Evolutionary conservation across 192 early-diverging fungal genomes (phyloP), one percentile per base, ranked within the genome.

Genomic region (Podila horticola): DNA sequence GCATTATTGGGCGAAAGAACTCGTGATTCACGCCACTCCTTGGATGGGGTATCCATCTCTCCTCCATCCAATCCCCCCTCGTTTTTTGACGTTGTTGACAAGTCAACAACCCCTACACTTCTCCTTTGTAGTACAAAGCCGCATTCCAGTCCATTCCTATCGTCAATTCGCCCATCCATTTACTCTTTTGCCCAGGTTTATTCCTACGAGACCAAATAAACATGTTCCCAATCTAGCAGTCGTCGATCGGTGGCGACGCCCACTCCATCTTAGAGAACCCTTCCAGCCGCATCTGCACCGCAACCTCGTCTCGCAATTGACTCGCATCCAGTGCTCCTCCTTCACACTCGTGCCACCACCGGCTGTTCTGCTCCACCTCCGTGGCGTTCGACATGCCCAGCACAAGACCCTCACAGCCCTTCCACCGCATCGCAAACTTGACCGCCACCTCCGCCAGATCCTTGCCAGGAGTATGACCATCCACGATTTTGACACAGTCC

Each of bases 401-500:
- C 2, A 90, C 83, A 8, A 87, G 84, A n/a, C 74, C 83, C 13
- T 84, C 82, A 15, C 85, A 66, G 5, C 65, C 79, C 52, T 82
- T 65, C 33, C 65, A 68, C 22, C 64, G 65, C 51, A 83, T 84
- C 17, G 84, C 85, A 64, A 88, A 90, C 36, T 79, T 74, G 41
- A 83, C 71, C 2, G 93, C 93, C 5, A 94, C 83, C 41, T 85
- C 75, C 10, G 91, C 84, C 45, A 67, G 51, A 71, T 77, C 79
- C 59, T 93, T 85, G 58, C 83, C 84, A 0, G 87, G 64, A 2
- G 66, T 57, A 36, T 75, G 67, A 5, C 63, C 71, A 20, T 77
- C 62, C 15, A 90, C 83, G 20, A 89, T 45, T 36, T 64, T 26
- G 9, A 74, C 74, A 49, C 88, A 90, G 51, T 88, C 64, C 22